Evolutionary conservation across 345 rosid genomes (phyloP).

Genomic region (Carallia brachiata): DNA sequence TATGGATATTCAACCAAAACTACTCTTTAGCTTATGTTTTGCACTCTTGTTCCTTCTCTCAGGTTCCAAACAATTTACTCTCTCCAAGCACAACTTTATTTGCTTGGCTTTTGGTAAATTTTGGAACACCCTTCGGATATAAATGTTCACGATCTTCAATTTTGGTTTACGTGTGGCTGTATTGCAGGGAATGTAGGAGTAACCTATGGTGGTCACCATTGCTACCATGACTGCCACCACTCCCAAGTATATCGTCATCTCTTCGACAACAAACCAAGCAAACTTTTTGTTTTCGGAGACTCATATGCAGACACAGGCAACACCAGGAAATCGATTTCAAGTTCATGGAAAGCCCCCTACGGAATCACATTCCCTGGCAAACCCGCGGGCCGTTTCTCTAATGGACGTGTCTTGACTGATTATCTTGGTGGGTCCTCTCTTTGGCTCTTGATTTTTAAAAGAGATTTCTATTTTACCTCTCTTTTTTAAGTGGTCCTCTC

Average conservation of each 20-base stretch:
- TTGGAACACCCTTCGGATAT: too few species aligned
- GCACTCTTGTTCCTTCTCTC: too few species aligned
- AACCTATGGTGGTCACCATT: too few species aligned
- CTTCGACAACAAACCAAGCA: constrained; percentile 29
- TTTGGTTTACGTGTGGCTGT: not conserved
- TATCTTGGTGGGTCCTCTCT: constrained; percentile 34
- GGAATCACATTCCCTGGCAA: constrained; percentile 61
- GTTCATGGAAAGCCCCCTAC: constrained; percentile 58
- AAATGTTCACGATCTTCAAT: too few species aligned
- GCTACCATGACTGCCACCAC: too few species aligned
- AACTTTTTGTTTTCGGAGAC: constrained; percentile 71
- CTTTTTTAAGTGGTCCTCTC: not conserved
- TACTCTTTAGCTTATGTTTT: too few species aligned
- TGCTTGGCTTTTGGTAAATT: too few species aligned
- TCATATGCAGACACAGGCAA: constrained; percentile 73
- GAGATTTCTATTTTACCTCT: not conserved
- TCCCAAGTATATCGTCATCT: not conserved
- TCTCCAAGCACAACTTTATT: too few species aligned
- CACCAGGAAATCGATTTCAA: constrained; percentile 19
- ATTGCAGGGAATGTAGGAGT: not conserved
- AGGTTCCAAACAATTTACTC: too few species aligned
- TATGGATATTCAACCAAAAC: too few species aligned
- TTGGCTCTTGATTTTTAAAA: not conserved
- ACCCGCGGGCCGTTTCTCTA: constrained; percentile 62
- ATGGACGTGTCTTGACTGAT: constrained; percentile 59